These are phyloP conservation scores for Moricandia moricandioides DNA, from an alignment of 345 rosid genomes.

Conservation along the genomic window DNA sequence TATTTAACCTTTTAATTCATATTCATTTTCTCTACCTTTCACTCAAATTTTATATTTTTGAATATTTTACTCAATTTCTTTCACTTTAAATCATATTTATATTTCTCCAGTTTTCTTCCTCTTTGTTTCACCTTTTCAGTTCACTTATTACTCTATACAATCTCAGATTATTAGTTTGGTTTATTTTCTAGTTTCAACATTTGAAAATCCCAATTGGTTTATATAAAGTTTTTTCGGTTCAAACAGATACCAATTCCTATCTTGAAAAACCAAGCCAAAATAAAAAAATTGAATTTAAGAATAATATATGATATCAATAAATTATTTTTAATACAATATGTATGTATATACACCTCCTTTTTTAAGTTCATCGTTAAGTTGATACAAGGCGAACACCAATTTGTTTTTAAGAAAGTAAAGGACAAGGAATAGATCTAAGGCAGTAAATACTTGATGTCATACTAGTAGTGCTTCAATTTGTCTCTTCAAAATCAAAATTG, in stretches of 20 bases:
- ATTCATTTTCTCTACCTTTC: background rate
- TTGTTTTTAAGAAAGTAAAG: conserved; percentile 1
- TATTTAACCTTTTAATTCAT: background rate
- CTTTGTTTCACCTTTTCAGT: background rate
- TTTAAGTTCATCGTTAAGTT: background rate
- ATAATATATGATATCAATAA: background rate
- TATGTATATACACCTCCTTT: background rate
- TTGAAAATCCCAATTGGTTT: background rate
- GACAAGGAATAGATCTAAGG: conserved; percentile 15
- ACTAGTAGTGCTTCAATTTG: conserved; percentile 34
- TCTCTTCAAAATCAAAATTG: conserved; percentile 36
- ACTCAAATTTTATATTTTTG: background rate
- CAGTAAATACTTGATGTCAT: conserved; percentile 32
- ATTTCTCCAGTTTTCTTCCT: background rate
- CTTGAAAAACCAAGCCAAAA: background rate
- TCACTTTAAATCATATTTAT: background rate
- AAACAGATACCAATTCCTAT: background rate
- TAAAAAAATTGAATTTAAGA: background rate
- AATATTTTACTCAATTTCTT: background rate
- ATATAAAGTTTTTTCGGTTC: background rate
- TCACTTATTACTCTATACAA: background rate
- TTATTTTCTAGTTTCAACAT: background rate
- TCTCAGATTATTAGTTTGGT: background rate
- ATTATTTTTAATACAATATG: background rate
- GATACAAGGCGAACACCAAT: background rate